These are phyloP conservation scores for Iberis pinnata DNA, from an alignment of 345 rosid species.

Conservation along the genomic window DNA sequence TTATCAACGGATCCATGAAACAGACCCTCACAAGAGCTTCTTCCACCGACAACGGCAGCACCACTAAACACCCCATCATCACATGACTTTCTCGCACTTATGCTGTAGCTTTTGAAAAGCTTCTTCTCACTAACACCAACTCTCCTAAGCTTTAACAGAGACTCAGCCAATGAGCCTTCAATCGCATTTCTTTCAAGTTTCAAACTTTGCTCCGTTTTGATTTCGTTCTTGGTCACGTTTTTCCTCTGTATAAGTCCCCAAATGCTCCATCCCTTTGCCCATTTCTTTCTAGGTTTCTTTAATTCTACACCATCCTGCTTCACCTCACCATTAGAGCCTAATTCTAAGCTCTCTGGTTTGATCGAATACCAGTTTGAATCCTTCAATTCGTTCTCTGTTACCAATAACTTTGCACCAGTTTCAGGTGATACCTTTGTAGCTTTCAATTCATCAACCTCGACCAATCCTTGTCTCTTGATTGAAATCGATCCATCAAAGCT, in stretches of 20 bases:
- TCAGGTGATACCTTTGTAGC: slow-evolving; percentile 64
- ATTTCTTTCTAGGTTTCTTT: slow-evolving; percentile 28
- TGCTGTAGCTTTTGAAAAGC: too few species aligned
- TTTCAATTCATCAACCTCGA: slow-evolving; percentile 63
- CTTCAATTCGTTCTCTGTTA: slow-evolving; percentile 48
- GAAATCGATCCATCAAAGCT: slow-evolving; percentile 57
- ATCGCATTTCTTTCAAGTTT: too few species aligned
- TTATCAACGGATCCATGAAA: too few species aligned
- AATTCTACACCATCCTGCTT: slow-evolving; percentile 14
- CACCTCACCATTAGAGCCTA: slow-evolving; percentile 37
- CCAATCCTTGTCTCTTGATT: slow-evolving; percentile 37
- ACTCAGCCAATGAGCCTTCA: too few species aligned
- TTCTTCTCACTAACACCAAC: too few species aligned
- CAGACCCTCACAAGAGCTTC: too few species aligned
- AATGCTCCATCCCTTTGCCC: slow-evolving; percentile 48
- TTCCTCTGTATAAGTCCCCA: slow-evolving; percentile 64
- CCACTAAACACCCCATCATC: too few species aligned
- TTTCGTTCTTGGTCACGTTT: slow-evolving; percentile 31
- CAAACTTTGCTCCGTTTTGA: slow-evolving; percentile 27
- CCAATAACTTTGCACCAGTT: slow-evolving; percentile 50
- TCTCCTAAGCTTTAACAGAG: too few species aligned
- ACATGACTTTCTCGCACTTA: too few species aligned
- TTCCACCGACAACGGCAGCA: too few species aligned
- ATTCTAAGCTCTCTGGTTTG: slow-evolving; percentile 29
- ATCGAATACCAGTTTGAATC: slow-evolving; percentile 54